Evolutionary conservation across 768 basidiomycete genomes (phyloP).

Genomic region (Tremella fuciformis): DNA sequence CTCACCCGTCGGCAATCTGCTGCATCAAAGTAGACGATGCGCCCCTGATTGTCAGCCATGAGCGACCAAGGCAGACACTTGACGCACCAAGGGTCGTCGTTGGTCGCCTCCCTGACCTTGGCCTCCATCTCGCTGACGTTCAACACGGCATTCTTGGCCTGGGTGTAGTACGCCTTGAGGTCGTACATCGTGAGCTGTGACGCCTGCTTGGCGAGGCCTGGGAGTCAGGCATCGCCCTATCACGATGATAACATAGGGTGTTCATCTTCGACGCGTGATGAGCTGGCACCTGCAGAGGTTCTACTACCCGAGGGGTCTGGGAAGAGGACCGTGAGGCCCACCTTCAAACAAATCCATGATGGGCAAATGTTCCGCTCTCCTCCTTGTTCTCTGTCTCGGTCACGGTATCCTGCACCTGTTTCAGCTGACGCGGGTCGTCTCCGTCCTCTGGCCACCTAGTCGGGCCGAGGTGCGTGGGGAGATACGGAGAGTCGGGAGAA

Average conservation of each 20-base stretch:
- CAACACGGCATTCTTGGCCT: conserved; percentile 95
- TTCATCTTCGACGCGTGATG: too few relatives aligned
- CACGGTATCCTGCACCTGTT: too few relatives aligned
- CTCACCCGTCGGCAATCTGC: conserved; percentile 94
- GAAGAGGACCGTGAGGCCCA: not conserved
- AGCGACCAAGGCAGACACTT: conserved; percentile 39
- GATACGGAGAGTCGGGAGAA: too few relatives aligned
- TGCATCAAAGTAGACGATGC: conserved; percentile 97
- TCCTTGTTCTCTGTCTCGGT: too few relatives aligned
- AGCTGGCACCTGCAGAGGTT: not conserved
- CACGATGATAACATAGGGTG: too few relatives aligned
- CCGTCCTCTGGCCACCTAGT: too few relatives aligned
- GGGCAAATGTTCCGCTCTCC: too few relatives aligned
- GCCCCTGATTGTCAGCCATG: conserved; percentile 63
- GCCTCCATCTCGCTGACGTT: conserved; percentile 97
- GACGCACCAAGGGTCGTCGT: conserved; percentile 98
- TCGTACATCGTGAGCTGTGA: conserved; percentile 88
- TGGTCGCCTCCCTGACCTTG: conserved; percentile 93
- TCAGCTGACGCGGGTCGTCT: too few relatives aligned
- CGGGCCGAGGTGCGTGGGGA: too few relatives aligned
- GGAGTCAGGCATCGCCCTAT: not conserved
- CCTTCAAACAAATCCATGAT: not conserved
- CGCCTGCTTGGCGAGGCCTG: conserved; percentile 64
- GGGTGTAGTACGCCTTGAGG: conserved; percentile 89
- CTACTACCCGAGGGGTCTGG: not conserved